phyloP scores from a whole-genome alignment of 2,329 filamentous ascomycete species.

The Fusarium euwallaceae region DNA sequence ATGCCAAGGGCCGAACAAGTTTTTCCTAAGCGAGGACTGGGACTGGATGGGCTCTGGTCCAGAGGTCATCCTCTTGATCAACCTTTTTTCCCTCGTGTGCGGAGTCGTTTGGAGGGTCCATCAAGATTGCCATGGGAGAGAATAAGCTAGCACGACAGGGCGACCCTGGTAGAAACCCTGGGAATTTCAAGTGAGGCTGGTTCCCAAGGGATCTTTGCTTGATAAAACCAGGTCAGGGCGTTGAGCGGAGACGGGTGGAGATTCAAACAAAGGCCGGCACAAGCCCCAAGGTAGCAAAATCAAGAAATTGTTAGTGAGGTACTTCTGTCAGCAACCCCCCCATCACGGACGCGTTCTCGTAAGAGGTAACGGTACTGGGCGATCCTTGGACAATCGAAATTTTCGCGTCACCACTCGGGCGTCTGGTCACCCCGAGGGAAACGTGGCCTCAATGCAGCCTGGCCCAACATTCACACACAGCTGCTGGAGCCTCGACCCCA shows the following conservation, averaged over 20 bases:
- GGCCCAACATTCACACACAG: background rate
- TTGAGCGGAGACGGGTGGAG: conserved; percentile 23
- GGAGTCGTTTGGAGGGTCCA: conserved; percentile 23
- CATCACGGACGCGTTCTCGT: conserved; percentile 42
- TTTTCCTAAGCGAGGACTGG: conserved; percentile 8
- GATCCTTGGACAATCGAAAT: conserved; percentile 49
- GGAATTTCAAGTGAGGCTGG: conserved; percentile 41
- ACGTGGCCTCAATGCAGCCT: conserved; percentile 37
- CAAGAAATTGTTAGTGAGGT: conserved; percentile 56
- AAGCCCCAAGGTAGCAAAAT: conserved; percentile 18
- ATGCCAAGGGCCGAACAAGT: conserved; percentile 15
- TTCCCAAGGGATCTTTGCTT: conserved; percentile 27
- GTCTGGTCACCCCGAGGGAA: conserved; percentile 31
- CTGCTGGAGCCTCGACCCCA: background rate
- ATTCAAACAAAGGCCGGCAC: conserved; percentile 20
- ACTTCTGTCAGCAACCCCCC: conserved; percentile 46
- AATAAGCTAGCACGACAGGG: conserved; percentile 25
- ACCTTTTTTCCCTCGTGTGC: conserved; percentile 9
- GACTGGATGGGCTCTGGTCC: background rate
- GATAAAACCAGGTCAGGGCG: conserved; percentile 16
- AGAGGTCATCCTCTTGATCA: background rate
- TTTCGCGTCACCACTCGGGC: conserved; percentile 48
- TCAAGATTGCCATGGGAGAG: conserved; percentile 19
- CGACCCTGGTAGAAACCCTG: conserved; percentile 34
- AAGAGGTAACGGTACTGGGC: conserved; percentile 47